These are phyloP conservation scores for Naganishia randhawae DNA, from an alignment of 768 basidiomycete genomes.

Conservation along the genomic window DNA sequence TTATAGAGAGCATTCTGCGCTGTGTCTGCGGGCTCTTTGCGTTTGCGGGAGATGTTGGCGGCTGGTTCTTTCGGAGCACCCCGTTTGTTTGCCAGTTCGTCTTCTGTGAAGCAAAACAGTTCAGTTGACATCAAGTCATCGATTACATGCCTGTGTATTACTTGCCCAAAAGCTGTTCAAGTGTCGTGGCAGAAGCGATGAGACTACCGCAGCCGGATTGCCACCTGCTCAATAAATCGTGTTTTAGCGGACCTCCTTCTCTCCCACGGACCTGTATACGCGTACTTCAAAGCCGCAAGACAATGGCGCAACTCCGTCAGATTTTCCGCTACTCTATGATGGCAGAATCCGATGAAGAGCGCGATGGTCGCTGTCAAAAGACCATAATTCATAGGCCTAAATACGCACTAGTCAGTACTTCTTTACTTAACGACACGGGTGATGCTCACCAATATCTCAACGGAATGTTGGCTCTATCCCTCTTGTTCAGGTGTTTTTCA, in stretches of 20 bases:
- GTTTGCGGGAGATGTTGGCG: background rate
- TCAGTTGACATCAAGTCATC: background rate
- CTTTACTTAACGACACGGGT: background rate
- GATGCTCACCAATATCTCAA: constrained; percentile 3
- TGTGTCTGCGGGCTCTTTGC: background rate
- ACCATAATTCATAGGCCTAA: background rate
- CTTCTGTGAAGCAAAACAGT: background rate
- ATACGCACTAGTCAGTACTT: background rate
- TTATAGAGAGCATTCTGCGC: background rate
- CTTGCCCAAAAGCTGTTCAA: background rate
- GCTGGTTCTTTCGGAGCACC: background rate
- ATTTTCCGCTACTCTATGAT: background rate
- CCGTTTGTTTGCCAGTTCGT: background rate
- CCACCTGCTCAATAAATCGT: background rate
- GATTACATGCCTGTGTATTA: background rate
- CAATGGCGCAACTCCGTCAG: background rate
- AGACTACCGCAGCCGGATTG: background rate
- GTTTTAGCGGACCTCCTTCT: background rate
- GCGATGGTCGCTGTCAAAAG: background rate
- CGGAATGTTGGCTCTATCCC: background rate
- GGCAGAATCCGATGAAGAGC: background rate
- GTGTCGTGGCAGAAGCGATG: background rate
- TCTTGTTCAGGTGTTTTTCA: background rate
- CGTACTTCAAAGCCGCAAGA: background rate
- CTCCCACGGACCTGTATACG: background rate